Percentiles rank a stretch among this genome's conserved stretches.
These are phyloP conservation scores for Pleurotus tuber-regium DNA, from an alignment of 768 basidiomycete genomes.

Conservation along the genomic window DNA sequence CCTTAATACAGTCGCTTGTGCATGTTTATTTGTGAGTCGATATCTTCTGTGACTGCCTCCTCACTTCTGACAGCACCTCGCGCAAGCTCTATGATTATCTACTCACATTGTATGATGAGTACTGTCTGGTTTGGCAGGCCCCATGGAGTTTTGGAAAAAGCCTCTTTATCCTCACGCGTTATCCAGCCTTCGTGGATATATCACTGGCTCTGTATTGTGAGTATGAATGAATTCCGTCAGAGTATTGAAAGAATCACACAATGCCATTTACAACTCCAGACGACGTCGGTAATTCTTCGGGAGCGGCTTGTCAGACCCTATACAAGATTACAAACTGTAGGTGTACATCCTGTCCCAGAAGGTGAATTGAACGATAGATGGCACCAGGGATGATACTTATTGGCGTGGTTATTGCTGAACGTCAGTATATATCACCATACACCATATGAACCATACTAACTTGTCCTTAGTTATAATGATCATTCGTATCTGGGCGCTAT, in stretches of 20 bases:
- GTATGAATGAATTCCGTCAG: not conserved
- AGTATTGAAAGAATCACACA: no score
- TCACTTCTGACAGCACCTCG: not conserved
- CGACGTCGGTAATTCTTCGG: not conserved
- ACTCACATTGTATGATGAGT: conserved; percentile 3
- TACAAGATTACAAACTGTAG: conserved; percentile 7
- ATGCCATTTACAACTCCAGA: not conserved
- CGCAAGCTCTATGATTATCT: conserved; percentile 4
- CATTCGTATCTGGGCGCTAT: conserved; percentile 1
- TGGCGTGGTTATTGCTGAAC: not conserved
- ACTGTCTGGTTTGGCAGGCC: not conserved
- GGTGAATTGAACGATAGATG: not conserved
- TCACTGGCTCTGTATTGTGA: not conserved
- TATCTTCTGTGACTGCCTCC: not conserved
- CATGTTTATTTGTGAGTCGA: not conserved
- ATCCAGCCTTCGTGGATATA: conserved; percentile 5
- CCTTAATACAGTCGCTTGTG: not conserved
- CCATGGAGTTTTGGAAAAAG: conserved; percentile 7
- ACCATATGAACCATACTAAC: no score
- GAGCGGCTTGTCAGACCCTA: not conserved
- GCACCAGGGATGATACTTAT: not conserved
- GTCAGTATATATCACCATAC: not conserved
- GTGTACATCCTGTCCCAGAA: not conserved
- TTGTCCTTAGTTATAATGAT: conserved; percentile 3
- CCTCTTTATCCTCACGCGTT: conserved; percentile 5